Conservation (phyloP, 1,284 basidiomycete genomes). For the Quambalaria eucalypti region DNA sequence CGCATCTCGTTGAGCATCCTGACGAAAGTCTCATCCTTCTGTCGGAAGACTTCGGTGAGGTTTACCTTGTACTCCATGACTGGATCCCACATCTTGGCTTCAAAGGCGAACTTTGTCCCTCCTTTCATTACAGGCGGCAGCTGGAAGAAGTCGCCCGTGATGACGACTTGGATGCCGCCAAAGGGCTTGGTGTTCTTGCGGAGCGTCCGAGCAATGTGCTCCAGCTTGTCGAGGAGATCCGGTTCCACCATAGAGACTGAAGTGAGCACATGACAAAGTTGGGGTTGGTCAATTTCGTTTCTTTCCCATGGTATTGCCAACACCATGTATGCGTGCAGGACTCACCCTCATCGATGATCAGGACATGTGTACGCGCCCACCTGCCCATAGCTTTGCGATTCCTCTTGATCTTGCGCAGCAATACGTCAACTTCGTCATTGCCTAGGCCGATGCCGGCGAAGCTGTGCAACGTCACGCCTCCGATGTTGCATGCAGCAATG, state of each 20-base stretch:
- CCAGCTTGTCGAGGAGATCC: slow-evolving; percentile 79
- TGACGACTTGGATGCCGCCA: slow-evolving; percentile 87
- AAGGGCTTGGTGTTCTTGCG: slow-evolving; percentile 62
- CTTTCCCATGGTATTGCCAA: too few species aligned
- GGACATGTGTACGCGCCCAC: slow-evolving; percentile 67
- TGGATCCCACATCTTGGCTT: slow-evolving; percentile 72
- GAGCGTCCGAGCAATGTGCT: slow-evolving; percentile 58
- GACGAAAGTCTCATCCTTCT: slow-evolving; percentile 51
- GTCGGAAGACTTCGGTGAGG: slow-evolving; percentile 76
- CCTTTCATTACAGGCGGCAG: slow-evolving; percentile 70
- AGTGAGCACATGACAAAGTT: not conserved
- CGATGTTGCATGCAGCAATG: slow-evolving; percentile 85
- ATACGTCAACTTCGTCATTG: slow-evolving; percentile 58
- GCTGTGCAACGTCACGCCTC: slow-evolving; percentile 83
- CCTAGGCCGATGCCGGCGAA: slow-evolving; percentile 83
- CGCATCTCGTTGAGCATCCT: slow-evolving; percentile 39
- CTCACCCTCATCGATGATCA: slow-evolving; percentile 89
- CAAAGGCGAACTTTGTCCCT: slow-evolving; percentile 55
- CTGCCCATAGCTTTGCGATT: slow-evolving; percentile 60
- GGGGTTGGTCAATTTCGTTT: not conserved
- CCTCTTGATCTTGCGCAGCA: slow-evolving; percentile 61
- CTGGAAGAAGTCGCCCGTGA: slow-evolving; percentile 95
- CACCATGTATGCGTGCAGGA: too few species aligned
- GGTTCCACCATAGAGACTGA: slow-evolving; percentile 83
- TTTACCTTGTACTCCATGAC: slow-evolving; percentile 71